Conservation (phyloP, 1,284 basidiomycete genomes). For the Rhodotorula mucilaginosa region DNA sequence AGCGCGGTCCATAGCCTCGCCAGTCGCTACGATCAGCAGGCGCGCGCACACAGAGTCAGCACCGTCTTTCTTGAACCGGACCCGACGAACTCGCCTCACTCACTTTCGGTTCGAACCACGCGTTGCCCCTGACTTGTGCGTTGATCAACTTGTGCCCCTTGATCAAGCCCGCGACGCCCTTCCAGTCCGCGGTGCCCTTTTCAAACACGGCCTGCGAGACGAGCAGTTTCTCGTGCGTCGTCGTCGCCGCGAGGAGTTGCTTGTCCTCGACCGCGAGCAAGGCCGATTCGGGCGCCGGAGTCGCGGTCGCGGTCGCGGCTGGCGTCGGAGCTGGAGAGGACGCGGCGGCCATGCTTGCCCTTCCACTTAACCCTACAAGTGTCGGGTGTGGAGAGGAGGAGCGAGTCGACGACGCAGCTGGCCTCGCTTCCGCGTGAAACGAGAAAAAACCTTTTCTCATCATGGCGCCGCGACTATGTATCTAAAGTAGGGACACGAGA, state of each 20-base stretch:
- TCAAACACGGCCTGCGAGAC: constrained; percentile 53
- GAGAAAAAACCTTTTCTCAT: no score
- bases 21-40: constrained; percentile 1
- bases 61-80: not conserved
- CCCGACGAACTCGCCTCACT: not conserved
- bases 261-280: constrained; percentile 3
- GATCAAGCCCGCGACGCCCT: constrained; percentile 42
- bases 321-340: not conserved
- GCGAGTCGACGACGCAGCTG: no score
- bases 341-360: not conserved
- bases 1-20: constrained; percentile 9
- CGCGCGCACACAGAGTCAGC: not conserved
- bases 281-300: not conserved
- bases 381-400: no score
- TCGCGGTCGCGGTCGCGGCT: not conserved
- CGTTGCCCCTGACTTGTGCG: not conserved
- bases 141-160: constrained; percentile 27
- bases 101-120: constrained; percentile 27
- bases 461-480: no score
- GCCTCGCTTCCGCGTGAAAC: no score
- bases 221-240: constrained; percentile 29
- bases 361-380: no score
- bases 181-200: constrained; percentile 58
- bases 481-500: no score
- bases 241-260: constrained; percentile 22